Conservation (phyloP, 2,329 filamentous ascomycete species). For the Dendrostoma leiphaemia region DNA sequence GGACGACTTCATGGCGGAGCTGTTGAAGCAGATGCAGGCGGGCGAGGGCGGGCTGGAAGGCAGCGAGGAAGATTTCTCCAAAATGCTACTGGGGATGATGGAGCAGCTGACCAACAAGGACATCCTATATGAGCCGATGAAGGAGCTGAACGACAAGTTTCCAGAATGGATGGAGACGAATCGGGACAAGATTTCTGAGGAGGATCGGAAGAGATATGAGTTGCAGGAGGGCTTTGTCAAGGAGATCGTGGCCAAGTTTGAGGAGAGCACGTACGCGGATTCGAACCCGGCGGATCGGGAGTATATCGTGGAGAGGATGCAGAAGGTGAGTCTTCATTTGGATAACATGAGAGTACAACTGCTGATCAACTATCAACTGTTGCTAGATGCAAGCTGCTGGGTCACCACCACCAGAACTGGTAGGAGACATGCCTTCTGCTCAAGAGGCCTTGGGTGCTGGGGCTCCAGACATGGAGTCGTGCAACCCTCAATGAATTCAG, state of each 20-base stretch:
- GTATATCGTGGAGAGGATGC: slow-evolving; percentile 96
- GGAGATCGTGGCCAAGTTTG: slow-evolving; percentile 88
- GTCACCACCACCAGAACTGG: slow-evolving; percentile 83
- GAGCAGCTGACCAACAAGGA: slow-evolving; percentile 98
- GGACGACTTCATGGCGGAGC: slow-evolving; percentile 85
- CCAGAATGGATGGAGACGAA: slow-evolving; percentile 86
- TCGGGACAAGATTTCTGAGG: slow-evolving; percentile 58
- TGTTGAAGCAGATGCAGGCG: slow-evolving; percentile 84
- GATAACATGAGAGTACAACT: not conserved
- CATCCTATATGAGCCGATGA: slow-evolving; percentile 98
- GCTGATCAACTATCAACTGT: slow-evolving; percentile 19
- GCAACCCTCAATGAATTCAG: slow-evolving; percentile 54
- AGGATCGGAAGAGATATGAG: slow-evolving; percentile 77
- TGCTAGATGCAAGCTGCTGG: slow-evolving; percentile 93
- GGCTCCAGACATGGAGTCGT: slow-evolving; percentile 56
- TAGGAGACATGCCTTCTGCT: slow-evolving; percentile 83
- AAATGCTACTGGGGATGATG: slow-evolving; percentile 98
- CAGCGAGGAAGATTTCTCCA: slow-evolving; percentile 82
- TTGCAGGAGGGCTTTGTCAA: slow-evolving; percentile 75
- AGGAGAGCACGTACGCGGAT: slow-evolving; percentile 78
- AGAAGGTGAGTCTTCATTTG: slow-evolving; percentile 65
- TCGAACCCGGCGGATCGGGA: slow-evolving; percentile 78
- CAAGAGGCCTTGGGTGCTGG: slow-evolving; percentile 66
- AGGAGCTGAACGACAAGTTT: slow-evolving; percentile 91
- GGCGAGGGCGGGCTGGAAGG: slow-evolving; percentile 43